Evolutionary conservation across 108 stramenopile genomes (phyloP).

Genomic region (Epithemia pelagica): DNA sequence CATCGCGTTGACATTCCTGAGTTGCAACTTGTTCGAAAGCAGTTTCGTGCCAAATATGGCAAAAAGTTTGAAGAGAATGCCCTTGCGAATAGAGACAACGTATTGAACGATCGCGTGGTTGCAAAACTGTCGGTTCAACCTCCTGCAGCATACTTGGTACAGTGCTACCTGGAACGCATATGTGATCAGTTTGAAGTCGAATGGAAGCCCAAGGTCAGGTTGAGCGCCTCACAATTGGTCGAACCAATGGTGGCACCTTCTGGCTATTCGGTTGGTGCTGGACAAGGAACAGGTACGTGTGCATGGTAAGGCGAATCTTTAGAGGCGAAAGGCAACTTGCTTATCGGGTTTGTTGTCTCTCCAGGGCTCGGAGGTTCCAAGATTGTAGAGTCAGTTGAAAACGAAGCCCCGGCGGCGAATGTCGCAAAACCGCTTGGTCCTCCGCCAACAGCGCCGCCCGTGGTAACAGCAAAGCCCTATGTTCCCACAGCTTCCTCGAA

Average conservation of each 20-base stretch:
- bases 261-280: constrained; percentile 62
- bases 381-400: background rate
- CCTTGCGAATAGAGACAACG: constrained; percentile 57
- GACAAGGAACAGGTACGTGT: constrained; percentile 50
- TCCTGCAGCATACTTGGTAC: constrained; percentile 78
- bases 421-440: background rate
- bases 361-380: background rate
- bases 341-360: background rate
- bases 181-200: constrained; percentile 77
- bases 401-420: background rate
- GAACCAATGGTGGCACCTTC: constrained; percentile 74
- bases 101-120: constrained; percentile 85
- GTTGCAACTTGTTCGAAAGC: constrained; percentile 59
- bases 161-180: constrained; percentile 82
- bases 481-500: background rate
- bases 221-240: constrained; percentile 43
- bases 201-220: constrained; percentile 60
- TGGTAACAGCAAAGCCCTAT: background rate
- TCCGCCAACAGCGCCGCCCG: background rate
- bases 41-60: constrained; percentile 81
- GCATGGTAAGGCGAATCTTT: constrained; percentile 9
- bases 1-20: constrained; percentile 77
- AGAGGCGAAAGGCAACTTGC: background rate
- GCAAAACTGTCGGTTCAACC: constrained; percentile 80
- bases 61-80: constrained; percentile 75